Percentiles rank a stretch among this genome's conserved stretches.
Conservation (phyloP, 768 basidiomycete genomes). For the Hirschioporus abietinus region DNA sequence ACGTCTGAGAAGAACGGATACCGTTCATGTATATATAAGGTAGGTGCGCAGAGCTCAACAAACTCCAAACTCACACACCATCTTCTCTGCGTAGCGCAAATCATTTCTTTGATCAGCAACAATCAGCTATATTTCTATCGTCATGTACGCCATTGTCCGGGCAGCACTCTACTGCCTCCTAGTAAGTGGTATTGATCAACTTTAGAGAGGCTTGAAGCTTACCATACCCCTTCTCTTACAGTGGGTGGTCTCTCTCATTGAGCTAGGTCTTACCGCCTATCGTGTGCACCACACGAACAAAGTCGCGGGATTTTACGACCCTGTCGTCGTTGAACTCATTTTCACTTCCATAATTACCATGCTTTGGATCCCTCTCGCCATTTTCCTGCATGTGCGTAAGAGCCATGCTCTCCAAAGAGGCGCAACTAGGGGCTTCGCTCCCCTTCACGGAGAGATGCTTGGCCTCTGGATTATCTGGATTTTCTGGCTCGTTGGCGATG, state of each 20-base stretch:
- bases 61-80: not conserved
- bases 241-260: slow-evolving; percentile 1
- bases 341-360: not conserved
- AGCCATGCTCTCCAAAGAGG: not conserved
- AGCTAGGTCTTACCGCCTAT: not conserved
- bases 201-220: not conserved
- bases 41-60: not conserved
- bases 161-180: not conserved
- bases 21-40: not conserved
- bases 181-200: not conserved
- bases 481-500: not conserved
- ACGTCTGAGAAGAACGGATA: not conserved
- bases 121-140: not conserved
- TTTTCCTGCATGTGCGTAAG: slow-evolving; percentile 9
- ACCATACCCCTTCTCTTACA: not conserved
- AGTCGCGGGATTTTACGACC: not conserved
- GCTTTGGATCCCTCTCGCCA: not conserved
- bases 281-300: not conserved
- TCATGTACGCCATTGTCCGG: not conserved
- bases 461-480: not conserved
- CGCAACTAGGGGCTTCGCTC: not conserved
- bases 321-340: not conserved
- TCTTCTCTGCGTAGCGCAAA: not conserved
- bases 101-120: too few relatives aligned
- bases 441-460: not conserved